These are phyloP conservation scores for Leccinum barrowsii DNA, from an alignment of 768 basidiomycete species.

Conservation along the genomic window DNA sequence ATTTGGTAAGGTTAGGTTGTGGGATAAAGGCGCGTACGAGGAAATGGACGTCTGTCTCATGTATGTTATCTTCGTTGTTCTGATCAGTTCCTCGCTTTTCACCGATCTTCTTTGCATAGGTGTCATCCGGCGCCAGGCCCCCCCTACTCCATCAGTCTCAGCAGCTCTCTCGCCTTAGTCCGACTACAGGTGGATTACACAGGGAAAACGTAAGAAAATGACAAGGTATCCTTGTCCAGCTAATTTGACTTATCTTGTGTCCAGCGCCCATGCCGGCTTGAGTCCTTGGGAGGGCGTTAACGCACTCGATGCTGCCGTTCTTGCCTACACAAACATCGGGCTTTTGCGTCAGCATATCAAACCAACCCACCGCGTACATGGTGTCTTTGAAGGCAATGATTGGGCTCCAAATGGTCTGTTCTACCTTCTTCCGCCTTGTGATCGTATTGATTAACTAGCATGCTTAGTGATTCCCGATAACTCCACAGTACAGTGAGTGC, in stretches of 20 bases:
- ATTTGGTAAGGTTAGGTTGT: conserved; percentile 63
- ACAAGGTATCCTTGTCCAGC: not conserved
- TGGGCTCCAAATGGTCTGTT: conserved; percentile 70
- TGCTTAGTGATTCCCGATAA: conserved; percentile 77
- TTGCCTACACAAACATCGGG: conserved; percentile 77
- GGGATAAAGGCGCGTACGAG: conserved; percentile 68
- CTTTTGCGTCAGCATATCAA: conserved; percentile 78
- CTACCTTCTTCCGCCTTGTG: not conserved
- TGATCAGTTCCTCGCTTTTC: not conserved
- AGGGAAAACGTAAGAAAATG: conserved; percentile 61
- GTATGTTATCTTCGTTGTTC: conserved; percentile 33
- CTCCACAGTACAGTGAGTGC: conserved; percentile 60
- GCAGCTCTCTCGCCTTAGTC: conserved; percentile 60
- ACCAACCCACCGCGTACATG: conserved; percentile 77
- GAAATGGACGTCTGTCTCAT: conserved; percentile 78
- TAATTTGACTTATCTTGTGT: not conserved
- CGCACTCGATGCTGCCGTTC: conserved; percentile 82
- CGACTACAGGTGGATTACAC: conserved; percentile 59
- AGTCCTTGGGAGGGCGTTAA: conserved; percentile 86
- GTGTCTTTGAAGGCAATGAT: conserved; percentile 70
- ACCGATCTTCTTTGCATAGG: conserved; percentile 37
- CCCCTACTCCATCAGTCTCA: conserved; percentile 60
- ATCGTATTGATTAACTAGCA: not conserved
- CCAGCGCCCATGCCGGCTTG: conserved; percentile 71
- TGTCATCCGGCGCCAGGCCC: conserved; percentile 83